Evolutionary conservation across 1,284 basidiomycete species (phyloP).

Genomic region (Ceraceosorus bombacis): DNA sequence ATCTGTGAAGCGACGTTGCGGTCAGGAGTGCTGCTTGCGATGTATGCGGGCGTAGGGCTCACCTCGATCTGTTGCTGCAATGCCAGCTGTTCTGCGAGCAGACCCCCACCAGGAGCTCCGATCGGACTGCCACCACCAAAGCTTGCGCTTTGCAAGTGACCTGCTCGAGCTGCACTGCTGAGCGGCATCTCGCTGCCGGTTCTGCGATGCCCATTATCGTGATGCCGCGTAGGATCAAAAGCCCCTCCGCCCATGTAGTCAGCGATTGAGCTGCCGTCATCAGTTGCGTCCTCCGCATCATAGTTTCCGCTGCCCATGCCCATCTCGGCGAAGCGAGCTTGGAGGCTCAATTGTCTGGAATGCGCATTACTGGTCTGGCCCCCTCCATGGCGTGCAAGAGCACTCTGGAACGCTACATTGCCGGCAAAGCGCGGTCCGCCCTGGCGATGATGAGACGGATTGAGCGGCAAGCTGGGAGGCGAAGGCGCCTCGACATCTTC

Average conservation of each 20-base stretch:
- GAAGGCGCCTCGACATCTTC: conserved; percentile 24
- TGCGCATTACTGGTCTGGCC: conserved; percentile 18
- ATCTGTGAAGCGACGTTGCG: conserved; percentile 7
- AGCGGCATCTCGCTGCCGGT: conserved; percentile 29
- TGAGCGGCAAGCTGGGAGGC: conserved; percentile 1
- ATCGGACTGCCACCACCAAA: conserved; percentile 73
- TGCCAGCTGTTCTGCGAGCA: conserved; percentile 47
- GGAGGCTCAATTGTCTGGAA: conserved; percentile 32
- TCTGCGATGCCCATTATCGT: conserved; percentile 21
- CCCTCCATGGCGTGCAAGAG: conserved; percentile 26
- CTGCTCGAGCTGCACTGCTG: conserved; percentile 23
- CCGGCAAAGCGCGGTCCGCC: conserved; percentile 37
- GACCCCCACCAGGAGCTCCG: conserved; percentile 47
- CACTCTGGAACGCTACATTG: conserved; percentile 39
- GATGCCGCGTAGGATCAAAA: conserved; percentile 31
- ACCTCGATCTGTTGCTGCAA: conserved; percentile 51
- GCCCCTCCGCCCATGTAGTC: conserved; percentile 31
- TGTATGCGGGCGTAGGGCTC: too few relatives aligned
- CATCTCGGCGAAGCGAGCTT: conserved; percentile 36
- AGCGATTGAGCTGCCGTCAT: conserved; percentile 29
- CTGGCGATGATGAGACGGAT: conserved; percentile 12
- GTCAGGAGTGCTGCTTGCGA: too few relatives aligned
- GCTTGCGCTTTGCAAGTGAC: conserved; percentile 54
- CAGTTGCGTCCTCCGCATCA: conserved; percentile 24
- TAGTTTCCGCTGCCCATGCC: conserved; percentile 24